Evolutionary conservation across 257 asterid species (phyloP), one percentile per base, ranked within the genome.

Genomic region (Fraxinus cuspidata): DNA sequence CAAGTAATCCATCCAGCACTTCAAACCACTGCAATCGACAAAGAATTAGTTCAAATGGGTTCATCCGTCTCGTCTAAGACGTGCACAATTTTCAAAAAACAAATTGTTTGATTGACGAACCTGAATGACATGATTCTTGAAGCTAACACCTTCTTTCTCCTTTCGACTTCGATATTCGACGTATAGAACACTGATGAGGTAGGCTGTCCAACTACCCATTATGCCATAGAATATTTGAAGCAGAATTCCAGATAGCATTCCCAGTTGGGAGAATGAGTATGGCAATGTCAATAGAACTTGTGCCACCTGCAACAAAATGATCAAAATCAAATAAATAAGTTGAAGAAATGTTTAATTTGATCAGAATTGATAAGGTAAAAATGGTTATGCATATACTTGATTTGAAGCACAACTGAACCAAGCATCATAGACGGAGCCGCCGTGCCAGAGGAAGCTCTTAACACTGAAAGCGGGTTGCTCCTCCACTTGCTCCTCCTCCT

Each of bases 321-420:
- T 76, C 35, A 37, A 75, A 80, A 75, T 19, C 21, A 16, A 12
- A 32, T 7, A 29, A 15, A 47, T 3, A 16, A 47, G 56, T 47
- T 47, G 7, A 47, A 13, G n/a, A 47, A 15, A 47, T 47, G 7
- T 47, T 15, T 15, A 47, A 47, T 3, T 1, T 15, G n/a, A 47
- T 53, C 10, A 53, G 63, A 19, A 53, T 21, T 51, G 15, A 38
- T 37, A 11, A 23, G 12, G 64, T 19, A n/a, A n/a, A 53, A n/a
- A 53, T 19, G 64, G 27, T 21, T 5, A 15, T 27, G 29, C 27
- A 21, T 4, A 2, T 77, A 92, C 97, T 85, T 92, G 97, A 79
- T 93, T 93, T 28, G 97, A 93, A 10, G 97, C 91, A 74, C 97
- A 93, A 58, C 97, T 91, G 87, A 93, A 93, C 97, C 97, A 93